Evolutionary conservation across 495 filamentous ascomycete species (phyloP).

Genomic region (Penicillium riverlandense): DNA sequence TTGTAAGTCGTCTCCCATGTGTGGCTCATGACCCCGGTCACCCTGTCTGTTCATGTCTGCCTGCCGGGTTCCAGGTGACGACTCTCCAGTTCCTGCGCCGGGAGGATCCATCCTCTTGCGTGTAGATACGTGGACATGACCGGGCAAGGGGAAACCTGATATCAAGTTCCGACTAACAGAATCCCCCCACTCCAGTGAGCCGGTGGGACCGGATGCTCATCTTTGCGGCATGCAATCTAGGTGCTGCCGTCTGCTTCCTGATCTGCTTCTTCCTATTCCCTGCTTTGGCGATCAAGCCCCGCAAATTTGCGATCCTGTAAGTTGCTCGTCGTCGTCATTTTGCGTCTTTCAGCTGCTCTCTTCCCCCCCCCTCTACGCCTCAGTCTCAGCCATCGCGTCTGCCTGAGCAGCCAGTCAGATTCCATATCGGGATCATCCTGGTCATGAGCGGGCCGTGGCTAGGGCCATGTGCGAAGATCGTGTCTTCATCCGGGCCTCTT

Average conservation of each 20-base stretch:
- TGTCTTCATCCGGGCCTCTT: background rate
- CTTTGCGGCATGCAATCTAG: slow-evolving; percentile 87
- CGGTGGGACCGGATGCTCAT: slow-evolving; percentile 93
- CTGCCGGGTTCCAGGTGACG: slow-evolving; percentile 28
- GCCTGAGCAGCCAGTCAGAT: slow-evolving; percentile 9
- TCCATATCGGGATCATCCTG: slow-evolving; percentile 5
- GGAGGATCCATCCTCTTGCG: slow-evolving; percentile 17
- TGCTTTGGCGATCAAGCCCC: slow-evolving; percentile 65
- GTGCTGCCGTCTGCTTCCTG: slow-evolving; percentile 84
- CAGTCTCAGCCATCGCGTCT: background rate
- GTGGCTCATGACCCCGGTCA: slow-evolving; percentile 18
- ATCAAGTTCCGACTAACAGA: slow-evolving; percentile 8
- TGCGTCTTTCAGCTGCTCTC: background rate
- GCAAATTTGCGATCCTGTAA: slow-evolving; percentile 96
- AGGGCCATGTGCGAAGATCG: slow-evolving; percentile 17
- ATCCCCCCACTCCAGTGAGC: slow-evolving; percentile 59
- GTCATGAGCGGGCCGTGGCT: slow-evolving; percentile 15
- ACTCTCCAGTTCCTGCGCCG: slow-evolving; percentile 34
- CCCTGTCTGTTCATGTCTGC: slow-evolving; percentile 7
- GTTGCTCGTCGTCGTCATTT: slow-evolving; percentile 28
- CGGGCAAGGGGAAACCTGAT: no score
- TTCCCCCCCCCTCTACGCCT: background rate
- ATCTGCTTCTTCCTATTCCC: slow-evolving; percentile 87
- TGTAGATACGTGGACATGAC: slow-evolving; percentile 10
- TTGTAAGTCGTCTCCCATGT: slow-evolving; percentile 59